These are phyloP conservation scores for Aspergillus asperescens DNA, from an alignment of 495 filamentous ascomycete species.

Conservation along the genomic window DNA sequence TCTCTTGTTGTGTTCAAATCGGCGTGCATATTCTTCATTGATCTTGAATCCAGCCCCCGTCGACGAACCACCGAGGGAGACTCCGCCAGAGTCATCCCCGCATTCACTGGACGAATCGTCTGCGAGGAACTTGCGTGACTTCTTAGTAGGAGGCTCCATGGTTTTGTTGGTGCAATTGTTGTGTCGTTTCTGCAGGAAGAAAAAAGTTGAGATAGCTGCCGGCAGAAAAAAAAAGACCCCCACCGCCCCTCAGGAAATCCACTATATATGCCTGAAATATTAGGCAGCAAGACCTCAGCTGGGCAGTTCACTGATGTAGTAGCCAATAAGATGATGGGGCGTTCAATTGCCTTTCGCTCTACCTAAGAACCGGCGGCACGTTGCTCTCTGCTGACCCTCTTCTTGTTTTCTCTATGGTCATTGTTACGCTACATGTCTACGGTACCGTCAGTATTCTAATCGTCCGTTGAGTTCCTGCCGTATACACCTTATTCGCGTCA, in stretches of 20 bases:
- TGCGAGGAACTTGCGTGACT: conserved; percentile 41
- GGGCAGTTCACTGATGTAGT: conserved; percentile 34
- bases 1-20: conserved; percentile 96
- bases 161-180: neutral
- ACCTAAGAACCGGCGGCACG: conserved; percentile 13
- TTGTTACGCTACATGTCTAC: conserved; percentile 6
- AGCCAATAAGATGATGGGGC: conserved; percentile 33
- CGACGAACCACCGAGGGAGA: conserved; percentile 30
- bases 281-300: conserved; percentile 9
- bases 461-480: conserved; percentile 3
- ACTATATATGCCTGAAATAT: conserved; percentile 15
- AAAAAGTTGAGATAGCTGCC: conserved; percentile 17
- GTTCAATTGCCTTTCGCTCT: conserved; percentile 2
- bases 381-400: conserved; percentile 15
- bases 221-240: neutral
- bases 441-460: neutral
- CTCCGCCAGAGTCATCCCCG: conserved; percentile 47
- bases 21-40: conserved; percentile 82
- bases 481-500: conserved; percentile 15
- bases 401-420: conserved; percentile 7
- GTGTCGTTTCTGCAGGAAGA: conserved; percentile 16
- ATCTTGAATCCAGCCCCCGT: conserved; percentile 58
- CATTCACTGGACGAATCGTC: conserved; percentile 54
- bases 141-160: conserved; percentile 47
- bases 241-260: conserved; percentile 9